phyloP scores from a whole-genome alignment of 805 yeast genomes.

The Maudiozyma saulgeensis region DNA sequence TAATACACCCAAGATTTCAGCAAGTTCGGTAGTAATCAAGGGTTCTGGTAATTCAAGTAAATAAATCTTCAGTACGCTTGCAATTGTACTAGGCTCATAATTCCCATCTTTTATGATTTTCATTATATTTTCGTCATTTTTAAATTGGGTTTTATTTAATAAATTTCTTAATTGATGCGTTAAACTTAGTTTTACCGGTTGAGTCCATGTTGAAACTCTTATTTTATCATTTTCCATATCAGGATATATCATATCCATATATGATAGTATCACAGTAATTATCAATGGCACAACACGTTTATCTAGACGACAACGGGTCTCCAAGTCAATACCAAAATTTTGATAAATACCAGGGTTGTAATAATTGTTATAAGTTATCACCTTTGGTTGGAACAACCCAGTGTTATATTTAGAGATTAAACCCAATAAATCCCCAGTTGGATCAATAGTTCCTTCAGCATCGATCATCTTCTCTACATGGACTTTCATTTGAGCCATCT shows the following conservation, averaged over 20 bases:
- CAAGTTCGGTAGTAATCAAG: constrained; percentile 51
- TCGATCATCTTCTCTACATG: constrained; percentile 52
- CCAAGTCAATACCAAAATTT: constrained; percentile 72
- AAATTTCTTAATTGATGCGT: constrained; percentile 53
- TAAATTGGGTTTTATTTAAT: constrained; percentile 32
- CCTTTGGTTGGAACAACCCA: constrained; percentile 67
- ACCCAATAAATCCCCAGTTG: constrained; percentile 55
- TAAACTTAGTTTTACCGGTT: constrained; percentile 48
- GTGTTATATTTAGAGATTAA: constrained; percentile 60
- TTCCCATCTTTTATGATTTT: constrained; percentile 24
- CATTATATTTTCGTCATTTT: constrained; percentile 30
- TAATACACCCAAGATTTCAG: constrained; percentile 59
- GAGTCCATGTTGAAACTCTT: constrained; percentile 59
- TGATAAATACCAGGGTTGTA: constrained; percentile 58
- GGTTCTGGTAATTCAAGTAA: constrained; percentile 75
- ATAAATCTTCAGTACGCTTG: constrained; percentile 62
- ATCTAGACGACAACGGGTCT: constrained; percentile 61
- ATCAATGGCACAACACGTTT: constrained; percentile 62
- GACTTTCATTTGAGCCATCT: constrained; percentile 46
- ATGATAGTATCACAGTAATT: constrained; percentile 51
- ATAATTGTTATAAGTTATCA: constrained; percentile 68
- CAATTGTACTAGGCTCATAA: constrained; percentile 47
- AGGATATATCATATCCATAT: constrained; percentile 65
- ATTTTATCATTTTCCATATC: constrained; percentile 57
- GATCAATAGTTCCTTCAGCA: constrained; percentile 63